Conservation (phyloP, 2,329 filamentous ascomycete genomes). For the Diplodia mutila region DNA sequence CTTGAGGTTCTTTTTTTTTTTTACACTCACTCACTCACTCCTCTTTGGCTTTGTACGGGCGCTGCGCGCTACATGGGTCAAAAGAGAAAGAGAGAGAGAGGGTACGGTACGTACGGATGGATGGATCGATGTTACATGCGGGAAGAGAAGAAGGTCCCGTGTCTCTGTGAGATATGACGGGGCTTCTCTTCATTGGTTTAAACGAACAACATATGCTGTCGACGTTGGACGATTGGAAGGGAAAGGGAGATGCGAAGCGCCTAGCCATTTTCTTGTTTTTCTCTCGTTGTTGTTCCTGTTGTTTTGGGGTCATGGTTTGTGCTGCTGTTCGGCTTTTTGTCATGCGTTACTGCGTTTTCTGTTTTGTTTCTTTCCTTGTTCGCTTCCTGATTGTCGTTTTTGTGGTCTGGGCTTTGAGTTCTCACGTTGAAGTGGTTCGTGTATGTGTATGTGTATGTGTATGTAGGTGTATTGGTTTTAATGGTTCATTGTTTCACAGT, state of each 20-base stretch:
- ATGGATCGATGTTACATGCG: not conserved
- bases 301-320: not conserved
- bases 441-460: not conserved
- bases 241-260: not conserved
- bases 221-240: not conserved
- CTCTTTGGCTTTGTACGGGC: too few species aligned
- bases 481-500: not conserved
- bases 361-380: not conserved
- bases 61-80: not conserved
- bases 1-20: too few species aligned
- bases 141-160: not conserved
- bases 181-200: not conserved
- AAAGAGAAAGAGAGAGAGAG: not conserved
- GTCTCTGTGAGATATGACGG: not conserved
- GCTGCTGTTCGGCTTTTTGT: not conserved
- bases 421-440: not conserved
- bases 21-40: too few species aligned
- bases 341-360: not conserved
- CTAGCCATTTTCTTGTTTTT: not conserved
- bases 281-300: not conserved
- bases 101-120: too few species aligned
- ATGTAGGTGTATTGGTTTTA: not conserved
- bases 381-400: not conserved
- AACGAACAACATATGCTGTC: not conserved
- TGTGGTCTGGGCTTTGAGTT: not conserved